phyloP scores from a whole-genome alignment of 202 grass and related monocot genomes.

The Dendrocalamus latiflorus region DNA sequence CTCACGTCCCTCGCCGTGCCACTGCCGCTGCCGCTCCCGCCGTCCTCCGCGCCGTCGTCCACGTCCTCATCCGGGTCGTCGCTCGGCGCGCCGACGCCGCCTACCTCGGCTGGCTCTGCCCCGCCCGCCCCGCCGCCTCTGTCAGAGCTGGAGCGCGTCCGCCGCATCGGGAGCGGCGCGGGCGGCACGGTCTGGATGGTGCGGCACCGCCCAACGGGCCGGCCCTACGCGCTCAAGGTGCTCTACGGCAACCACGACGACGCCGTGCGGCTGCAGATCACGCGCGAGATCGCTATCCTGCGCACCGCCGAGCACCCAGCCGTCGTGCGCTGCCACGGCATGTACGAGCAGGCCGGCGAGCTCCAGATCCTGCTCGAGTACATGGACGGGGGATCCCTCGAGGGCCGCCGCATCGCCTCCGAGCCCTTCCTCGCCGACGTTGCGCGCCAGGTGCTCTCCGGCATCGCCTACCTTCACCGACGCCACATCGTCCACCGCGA shows the following conservation, averaged over 20 bases:
- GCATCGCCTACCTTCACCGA: conserved; percentile 80
- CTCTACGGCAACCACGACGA: conserved; percentile 87
- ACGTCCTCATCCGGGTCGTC: conserved; percentile 35
- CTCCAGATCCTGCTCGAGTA: conserved; percentile 96
- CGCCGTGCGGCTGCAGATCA: conserved; percentile 67
- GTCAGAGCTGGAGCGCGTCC: conserved; percentile 63
- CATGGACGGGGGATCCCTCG: conserved; percentile 86
- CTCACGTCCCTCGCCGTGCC: conserved; percentile 65
- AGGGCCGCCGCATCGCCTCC: conserved; percentile 54
- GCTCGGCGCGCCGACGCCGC: conserved; percentile 37
- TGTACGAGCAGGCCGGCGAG: conserved; percentile 87
- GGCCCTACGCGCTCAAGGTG: conserved; percentile 74
- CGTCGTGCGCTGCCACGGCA: conserved; percentile 80
- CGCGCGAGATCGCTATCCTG: conserved; percentile 86
- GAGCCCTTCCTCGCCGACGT: conserved; percentile 69
- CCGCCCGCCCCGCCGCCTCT: conserved; percentile 41
- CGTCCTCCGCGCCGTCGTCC: conserved; percentile 39
- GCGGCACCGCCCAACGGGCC: conserved; percentile 49
- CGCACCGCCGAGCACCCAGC: conserved; percentile 70
- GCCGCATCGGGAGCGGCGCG: conserved; percentile 72
- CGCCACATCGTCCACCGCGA: conserved; percentile 88
- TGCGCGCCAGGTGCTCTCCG: conserved; percentile 76
- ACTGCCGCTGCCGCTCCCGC: conserved; percentile 43
- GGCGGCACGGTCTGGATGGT: conserved; percentile 88
- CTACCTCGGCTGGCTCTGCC: conserved; percentile 27